A percentile compares a stretch with the other conserved stretches of the same genome.
Conservation (phyloP, 495 filamentous ascomycete genomes). For the Penicillium desertorum region DNA sequence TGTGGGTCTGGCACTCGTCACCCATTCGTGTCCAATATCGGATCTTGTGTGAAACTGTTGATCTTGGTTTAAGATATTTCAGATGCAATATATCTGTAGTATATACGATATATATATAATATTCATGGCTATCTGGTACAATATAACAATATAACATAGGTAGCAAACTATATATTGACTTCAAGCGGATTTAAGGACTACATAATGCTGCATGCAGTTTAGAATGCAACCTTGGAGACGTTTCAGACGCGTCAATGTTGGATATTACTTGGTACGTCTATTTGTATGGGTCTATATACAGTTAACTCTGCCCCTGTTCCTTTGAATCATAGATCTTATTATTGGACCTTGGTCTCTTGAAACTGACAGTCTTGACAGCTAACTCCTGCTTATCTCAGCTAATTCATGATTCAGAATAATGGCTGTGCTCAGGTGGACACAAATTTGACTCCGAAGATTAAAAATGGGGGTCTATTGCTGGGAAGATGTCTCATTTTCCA, state of each 20-base stretch:
- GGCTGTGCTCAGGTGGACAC: neutral
- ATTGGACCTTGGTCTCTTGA: neutral
- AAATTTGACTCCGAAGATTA: neutral
- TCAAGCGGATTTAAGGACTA: neutral
- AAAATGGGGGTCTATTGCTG: neutral
- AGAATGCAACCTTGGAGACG: neutral
- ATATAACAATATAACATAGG: too few species aligned
- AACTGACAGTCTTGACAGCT: neutral
- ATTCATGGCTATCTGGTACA: too few species aligned
- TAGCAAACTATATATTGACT: neutral
- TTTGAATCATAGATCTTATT: too few species aligned
- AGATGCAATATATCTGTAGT: too few species aligned
- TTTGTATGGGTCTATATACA: too few species aligned
- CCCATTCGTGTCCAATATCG: neutral
- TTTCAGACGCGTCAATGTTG: neutral
- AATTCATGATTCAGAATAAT: neutral
- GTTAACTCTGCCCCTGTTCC: too few species aligned
- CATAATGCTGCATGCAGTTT: neutral
- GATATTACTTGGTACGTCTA: neutral
- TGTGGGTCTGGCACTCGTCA: slow-evolving; percentile 13
- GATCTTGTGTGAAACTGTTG: slow-evolving; percentile 8
- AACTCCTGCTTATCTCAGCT: neutral
- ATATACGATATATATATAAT: too few species aligned
- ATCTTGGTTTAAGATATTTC: neutral
- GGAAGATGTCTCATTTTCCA: neutral